Evolutionary conservation across 2,329 filamentous ascomycete species (phyloP).

Genomic region (Plenodomus lindquistii): DNA sequence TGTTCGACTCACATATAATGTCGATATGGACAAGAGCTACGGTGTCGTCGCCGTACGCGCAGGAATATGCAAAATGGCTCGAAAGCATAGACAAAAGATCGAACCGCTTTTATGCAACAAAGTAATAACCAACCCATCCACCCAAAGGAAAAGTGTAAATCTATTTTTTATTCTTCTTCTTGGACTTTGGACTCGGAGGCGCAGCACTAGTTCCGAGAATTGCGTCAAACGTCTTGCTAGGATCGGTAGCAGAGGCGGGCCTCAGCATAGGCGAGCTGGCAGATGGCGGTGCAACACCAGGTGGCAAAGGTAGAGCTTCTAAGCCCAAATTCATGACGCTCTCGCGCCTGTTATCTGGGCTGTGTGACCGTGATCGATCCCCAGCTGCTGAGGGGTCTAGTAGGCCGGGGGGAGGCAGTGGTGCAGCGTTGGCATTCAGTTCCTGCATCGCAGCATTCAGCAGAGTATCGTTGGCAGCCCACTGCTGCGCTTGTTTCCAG

Average conservation of each 20-base stretch:
- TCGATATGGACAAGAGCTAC: not conserved
- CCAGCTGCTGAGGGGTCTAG: slow-evolving; percentile 24
- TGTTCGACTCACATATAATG: not conserved
- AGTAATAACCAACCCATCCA: not conserved
- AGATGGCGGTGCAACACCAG: slow-evolving; percentile 47
- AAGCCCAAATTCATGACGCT: slow-evolving; percentile 52
- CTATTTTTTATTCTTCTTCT: slow-evolving; percentile 35
- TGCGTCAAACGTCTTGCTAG: slow-evolving; percentile 54
- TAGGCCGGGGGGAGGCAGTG: slow-evolving; percentile 37
- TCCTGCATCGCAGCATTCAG: slow-evolving; percentile 43
- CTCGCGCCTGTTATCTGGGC: slow-evolving; percentile 43
- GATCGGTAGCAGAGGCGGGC: slow-evolving; percentile 40
- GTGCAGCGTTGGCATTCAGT: slow-evolving; percentile 30
- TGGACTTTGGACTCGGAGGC: slow-evolving; percentile 28
- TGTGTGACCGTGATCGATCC: slow-evolving; percentile 28
- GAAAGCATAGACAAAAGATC: slow-evolving; percentile 1
- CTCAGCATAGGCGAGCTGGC: slow-evolving; percentile 24
- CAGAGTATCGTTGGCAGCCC: slow-evolving; percentile 52
- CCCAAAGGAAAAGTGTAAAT: not conserved
- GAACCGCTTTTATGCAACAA: slow-evolving; percentile 5
- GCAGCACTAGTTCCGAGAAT: slow-evolving; percentile 45
- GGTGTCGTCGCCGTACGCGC: not conserved
- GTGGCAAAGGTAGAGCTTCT: slow-evolving; percentile 52
- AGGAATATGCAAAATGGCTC: slow-evolving; percentile 4
- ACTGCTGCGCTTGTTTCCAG: slow-evolving; percentile 66